Percentiles rank a stretch among this genome's conserved stretches.
Conservation (phyloP, 1,139 yeast genomes). For the Hyphopichia wangnamkhiaoensis region DNA sequence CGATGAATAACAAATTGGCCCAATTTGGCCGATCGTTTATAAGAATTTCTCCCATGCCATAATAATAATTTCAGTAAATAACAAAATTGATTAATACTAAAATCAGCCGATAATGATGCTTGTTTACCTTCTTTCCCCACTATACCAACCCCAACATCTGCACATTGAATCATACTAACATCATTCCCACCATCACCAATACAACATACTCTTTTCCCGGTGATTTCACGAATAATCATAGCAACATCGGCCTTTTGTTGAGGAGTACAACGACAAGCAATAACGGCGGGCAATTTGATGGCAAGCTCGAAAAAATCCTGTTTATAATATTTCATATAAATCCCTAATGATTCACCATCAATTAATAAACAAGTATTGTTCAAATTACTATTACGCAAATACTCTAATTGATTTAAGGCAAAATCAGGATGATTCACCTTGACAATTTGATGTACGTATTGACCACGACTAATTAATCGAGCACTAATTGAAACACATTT, state of each 20-base stretch:
- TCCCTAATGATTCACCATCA: constrained; percentile 88
- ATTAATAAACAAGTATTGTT: constrained; percentile 76
- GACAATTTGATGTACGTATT: constrained; percentile 84
- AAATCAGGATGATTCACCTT: constrained; percentile 57
- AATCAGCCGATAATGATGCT: constrained; percentile 96
- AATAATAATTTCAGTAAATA: constrained; percentile 80
- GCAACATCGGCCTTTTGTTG: constrained; percentile 99
- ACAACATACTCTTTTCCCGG: constrained; percentile 91
- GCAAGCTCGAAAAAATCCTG: constrained; percentile 78
- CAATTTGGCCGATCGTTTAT: constrained; percentile 90
- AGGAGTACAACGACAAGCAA: constrained; percentile 98
- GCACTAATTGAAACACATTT: constrained; percentile 95
- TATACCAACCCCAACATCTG: constrained; percentile 98
- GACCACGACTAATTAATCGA: constrained; percentile 88
- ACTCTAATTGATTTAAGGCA: constrained; percentile 77
- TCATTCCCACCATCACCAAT: constrained; percentile 99
- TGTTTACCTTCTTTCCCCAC: constrained; percentile 99
- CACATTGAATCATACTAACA: constrained; percentile 98
- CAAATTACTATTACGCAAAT: constrained; percentile 52
- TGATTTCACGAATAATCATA: constrained; percentile 66
- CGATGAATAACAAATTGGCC: constrained; percentile 97
- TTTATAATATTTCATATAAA: constrained; percentile 62
- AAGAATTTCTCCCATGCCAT: constrained; percentile 98
- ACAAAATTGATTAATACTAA: constrained; percentile 89
- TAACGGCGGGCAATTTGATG: constrained; percentile 80